Evolutionary conservation across 495 filamentous ascomycete genomes (phyloP), one percentile per base, ranked within the genome.

Genomic region (Penicillium daleae): DNA sequence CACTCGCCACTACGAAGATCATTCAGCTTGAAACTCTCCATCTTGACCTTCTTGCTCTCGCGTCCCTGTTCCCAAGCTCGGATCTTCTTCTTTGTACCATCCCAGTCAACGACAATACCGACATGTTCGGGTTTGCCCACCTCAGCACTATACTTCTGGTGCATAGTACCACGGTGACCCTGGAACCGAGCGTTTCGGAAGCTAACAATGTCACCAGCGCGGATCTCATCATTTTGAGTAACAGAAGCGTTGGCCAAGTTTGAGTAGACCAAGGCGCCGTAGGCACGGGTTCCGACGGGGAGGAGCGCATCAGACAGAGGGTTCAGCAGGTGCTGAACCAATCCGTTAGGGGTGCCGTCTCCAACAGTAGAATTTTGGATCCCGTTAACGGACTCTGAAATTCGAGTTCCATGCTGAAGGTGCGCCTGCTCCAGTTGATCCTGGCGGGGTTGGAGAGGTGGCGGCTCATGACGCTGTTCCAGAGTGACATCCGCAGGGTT

Each of bases 31-130:
- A 91, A 98, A 74, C 91, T 93, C 80, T 98, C 94, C 59, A 91
- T 78, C 80, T 93, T 96, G 39, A 96, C 90, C 80, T 97, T 98
- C 78, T 89, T 95, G 72, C 88, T 94, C 77, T 98, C 95, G 32
- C 95, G 80, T 0, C 94, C 95, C 71, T 99, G 95, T 71, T 99
- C 95, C 90, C 91, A 98, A 0, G 88, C 93, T 40, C 93, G 80
- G 37, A 99, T 89, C 83, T 97, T 97, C 86, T 97, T 97, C 83
- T 97, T 97, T 27, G 92, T 97, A 32, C 95, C 95, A 74, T 99
- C 95, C 95, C 95, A 99, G 72, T 99, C 95, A 12, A 92, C 85
- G n/a, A 98, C 93, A n/a, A 99, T 81, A 4, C 85, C 96, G 1
- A 98, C 95, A 74, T 99, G 95, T 66, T 97, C 94, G 4, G 91